These are phyloP conservation scores for Abrus precatorius DNA, from an alignment of 306 rosid species.

Conservation along the genomic window DNA sequence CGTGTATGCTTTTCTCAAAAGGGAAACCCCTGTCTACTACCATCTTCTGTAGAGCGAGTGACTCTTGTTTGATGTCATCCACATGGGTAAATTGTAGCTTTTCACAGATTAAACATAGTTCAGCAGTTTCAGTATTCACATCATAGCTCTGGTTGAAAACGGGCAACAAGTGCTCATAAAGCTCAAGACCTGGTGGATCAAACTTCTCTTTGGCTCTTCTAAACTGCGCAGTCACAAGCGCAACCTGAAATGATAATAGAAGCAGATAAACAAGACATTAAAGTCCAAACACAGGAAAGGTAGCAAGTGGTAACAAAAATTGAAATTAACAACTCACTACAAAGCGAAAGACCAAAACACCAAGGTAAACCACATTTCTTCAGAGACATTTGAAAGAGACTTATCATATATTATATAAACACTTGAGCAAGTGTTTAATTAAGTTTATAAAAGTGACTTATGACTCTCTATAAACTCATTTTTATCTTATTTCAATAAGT, in stretches of 20 bases:
- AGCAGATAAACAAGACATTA: slow-evolving; percentile 15
- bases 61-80: slow-evolving; percentile 72
- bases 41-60: slow-evolving; percentile 74
- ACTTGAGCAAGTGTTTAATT: not conserved
- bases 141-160: slow-evolving; percentile 59
- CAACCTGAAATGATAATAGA: slow-evolving; percentile 60
- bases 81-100: slow-evolving; percentile 70
- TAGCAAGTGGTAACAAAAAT: slow-evolving; percentile 15
- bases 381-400: not conserved
- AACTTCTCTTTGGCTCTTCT: slow-evolving; percentile 74
- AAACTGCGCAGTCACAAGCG: slow-evolving; percentile 83
- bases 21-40: slow-evolving; percentile 56
- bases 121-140: slow-evolving; percentile 54
- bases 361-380: not conserved
- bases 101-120: slow-evolving; percentile 61
- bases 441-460: not conserved
- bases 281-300: not conserved
- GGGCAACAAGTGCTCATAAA: slow-evolving; percentile 63
- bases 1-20: slow-evolving; percentile 62
- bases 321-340: slow-evolving; percentile 4
- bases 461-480: not conserved
- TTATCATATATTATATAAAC: not conserved
- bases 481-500: not conserved
- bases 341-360: not conserved
- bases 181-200: slow-evolving; percentile 66